Evolutionary conservation across 179 eudicot species (phyloP).

Genomic region (Sideroxylon spinosum): DNA sequence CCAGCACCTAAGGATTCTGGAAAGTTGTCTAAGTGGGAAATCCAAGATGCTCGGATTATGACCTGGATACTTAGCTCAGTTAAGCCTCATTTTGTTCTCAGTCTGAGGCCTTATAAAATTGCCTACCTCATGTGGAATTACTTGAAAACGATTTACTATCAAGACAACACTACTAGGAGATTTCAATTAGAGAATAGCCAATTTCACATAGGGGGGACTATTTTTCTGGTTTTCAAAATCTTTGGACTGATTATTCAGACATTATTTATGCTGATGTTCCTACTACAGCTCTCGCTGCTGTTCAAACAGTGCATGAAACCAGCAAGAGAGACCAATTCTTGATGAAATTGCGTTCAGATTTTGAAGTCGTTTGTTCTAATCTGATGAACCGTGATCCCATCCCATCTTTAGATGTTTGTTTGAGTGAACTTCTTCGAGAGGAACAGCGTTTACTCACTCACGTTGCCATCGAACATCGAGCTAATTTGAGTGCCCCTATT

Average conservation of each 20-base stretch:
- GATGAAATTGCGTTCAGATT: background rate
- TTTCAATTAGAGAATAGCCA: slow-evolving; percentile 5
- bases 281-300: background rate
- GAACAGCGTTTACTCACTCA: slow-evolving; percentile 5
- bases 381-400: background rate
- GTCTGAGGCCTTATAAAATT: background rate
- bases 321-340: background rate
- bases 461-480: background rate
- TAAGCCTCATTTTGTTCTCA: background rate
- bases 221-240: slow-evolving; percentile 1
- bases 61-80: background rate
- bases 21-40: background rate
- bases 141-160: background rate
- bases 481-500: background rate
- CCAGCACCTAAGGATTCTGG: background rate
- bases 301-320: background rate
- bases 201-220: background rate
- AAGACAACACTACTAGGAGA: background rate
- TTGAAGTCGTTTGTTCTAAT: background rate
- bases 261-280: background rate
- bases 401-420: slow-evolving; percentile 4
- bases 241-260: background rate
- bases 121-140: background rate
- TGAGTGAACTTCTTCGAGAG: background rate
- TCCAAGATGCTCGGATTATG: background rate